A percentile compares a stretch with the other conserved stretches of the same genome.
These are phyloP conservation scores for Pichia sp. DNA, from an alignment of 1,139 yeast genomes.

Conservation along the genomic window DNA sequence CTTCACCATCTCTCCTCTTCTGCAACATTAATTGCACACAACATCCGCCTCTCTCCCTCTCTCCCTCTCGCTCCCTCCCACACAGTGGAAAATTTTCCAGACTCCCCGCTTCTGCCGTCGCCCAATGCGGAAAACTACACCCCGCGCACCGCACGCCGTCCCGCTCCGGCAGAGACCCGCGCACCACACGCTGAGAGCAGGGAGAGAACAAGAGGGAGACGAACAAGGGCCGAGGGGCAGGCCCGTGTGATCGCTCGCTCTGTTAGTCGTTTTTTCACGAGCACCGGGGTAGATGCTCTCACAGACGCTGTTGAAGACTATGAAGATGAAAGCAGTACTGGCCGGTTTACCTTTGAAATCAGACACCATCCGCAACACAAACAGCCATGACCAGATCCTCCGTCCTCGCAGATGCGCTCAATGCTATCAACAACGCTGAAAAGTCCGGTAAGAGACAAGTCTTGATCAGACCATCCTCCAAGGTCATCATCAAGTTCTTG, in stretches of 20 bases:
- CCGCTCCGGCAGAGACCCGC: background rate
- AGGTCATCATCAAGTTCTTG: constrained; percentile 95
- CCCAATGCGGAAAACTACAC: background rate
- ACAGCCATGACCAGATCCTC: constrained; percentile 92
- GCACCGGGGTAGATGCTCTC: no score
- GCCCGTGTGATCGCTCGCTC: background rate
- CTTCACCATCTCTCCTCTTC: background rate
- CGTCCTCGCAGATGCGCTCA: constrained; percentile 98
- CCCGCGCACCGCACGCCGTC: background rate
- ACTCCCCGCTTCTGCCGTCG: background rate
- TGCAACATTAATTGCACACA: background rate
- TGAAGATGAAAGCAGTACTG: background rate
- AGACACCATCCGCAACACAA: background rate
- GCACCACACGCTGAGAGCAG: constrained; percentile 9
- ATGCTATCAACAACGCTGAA: constrained; percentile 98
- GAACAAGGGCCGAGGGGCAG: background rate
- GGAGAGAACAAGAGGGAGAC: no score
- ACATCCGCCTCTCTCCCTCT: background rate
- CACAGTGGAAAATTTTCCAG: background rate
- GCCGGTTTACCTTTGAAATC: background rate
- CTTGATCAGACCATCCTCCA: constrained; percentile 96
- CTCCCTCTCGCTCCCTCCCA: background rate
- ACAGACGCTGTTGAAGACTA: no score
- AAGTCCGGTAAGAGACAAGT: constrained; percentile 99
- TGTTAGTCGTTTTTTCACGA: background rate